Percentiles rank a stretch among this genome's conserved stretches.
Conservation (phyloP, 371 early-diverging fungal genomes). For the Fennellomyces sp. region DNA sequence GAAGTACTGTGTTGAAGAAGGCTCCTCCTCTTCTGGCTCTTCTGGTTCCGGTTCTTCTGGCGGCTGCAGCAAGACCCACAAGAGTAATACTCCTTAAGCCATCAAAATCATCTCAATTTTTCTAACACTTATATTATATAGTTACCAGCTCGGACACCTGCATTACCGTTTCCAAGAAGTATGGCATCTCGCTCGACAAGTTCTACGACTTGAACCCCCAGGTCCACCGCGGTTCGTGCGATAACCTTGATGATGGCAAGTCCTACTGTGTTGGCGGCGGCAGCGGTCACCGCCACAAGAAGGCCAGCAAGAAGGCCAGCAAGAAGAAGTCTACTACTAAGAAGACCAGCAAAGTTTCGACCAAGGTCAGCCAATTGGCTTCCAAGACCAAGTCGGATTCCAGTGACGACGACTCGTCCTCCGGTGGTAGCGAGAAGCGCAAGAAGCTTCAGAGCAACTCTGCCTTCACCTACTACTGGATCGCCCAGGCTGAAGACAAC, state of each 20-base stretch:
- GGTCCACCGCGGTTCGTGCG: slow-evolving; percentile 30
- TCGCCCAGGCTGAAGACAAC: slow-evolving; percentile 43
- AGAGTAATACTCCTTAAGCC: slow-evolving; percentile 7
- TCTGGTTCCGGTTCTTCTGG: slow-evolving; percentile 9
- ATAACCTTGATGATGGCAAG: slow-evolving; percentile 32
- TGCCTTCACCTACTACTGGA: slow-evolving; percentile 57
- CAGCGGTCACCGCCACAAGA: not conserved
- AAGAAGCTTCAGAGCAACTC: slow-evolving; percentile 40
- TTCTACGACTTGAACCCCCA: slow-evolving; percentile 30
- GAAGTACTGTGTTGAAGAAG: slow-evolving; percentile 39
- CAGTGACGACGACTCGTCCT: slow-evolving; percentile 3
- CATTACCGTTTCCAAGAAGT: slow-evolving; percentile 23
- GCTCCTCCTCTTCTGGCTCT: slow-evolving; percentile 12
- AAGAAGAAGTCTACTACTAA: slow-evolving; percentile 16
- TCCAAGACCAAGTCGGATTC: slow-evolving; percentile 16
- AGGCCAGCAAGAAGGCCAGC: slow-evolving; percentile 7
- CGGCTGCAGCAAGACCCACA: slow-evolving; percentile 21
- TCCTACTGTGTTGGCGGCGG: slow-evolving; percentile 22
- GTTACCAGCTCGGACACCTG: slow-evolving; percentile 30
- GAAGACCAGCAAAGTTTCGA: slow-evolving; percentile 19
- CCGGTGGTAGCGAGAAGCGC: slow-evolving; percentile 24
- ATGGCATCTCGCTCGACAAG: slow-evolving; percentile 24
- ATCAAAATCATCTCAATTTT: not conserved
- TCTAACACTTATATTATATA: not conserved
- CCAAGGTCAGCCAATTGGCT: slow-evolving; percentile 15